Evolutionary conservation across 257 asterid species (phyloP).

Genomic region (Pogostemon cablin): DNA sequence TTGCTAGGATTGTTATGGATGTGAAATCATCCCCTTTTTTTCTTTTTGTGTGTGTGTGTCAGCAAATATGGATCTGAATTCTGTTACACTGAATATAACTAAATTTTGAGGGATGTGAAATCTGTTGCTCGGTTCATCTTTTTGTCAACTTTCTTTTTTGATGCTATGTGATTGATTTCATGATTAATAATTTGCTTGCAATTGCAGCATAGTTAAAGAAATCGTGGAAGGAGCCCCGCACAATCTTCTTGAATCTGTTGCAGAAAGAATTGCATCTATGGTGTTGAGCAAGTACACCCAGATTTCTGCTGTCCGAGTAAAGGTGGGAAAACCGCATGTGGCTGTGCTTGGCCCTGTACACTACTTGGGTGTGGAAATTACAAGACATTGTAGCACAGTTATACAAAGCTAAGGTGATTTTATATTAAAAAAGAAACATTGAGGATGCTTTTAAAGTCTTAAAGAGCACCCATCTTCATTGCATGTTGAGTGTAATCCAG

Average conservation of each 20-base stretch:
- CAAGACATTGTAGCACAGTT: slow-evolving; percentile 42
- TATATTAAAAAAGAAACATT: no score
- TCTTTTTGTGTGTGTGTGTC: no score
- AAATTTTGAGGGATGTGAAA: background rate
- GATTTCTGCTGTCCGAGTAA: slow-evolving; percentile 69
- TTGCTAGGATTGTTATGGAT: background rate
- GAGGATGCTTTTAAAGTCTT: no score
- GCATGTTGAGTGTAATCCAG: no score
- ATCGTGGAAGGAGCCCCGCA: slow-evolving; percentile 73
- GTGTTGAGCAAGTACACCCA: slow-evolving; percentile 53
- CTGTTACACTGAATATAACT: background rate
- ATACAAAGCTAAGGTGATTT: slow-evolving; percentile 26
- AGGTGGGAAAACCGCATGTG: slow-evolving; percentile 90
- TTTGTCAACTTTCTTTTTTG: background rate
- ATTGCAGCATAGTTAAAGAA: slow-evolving; percentile 68
- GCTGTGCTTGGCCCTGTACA: slow-evolving; percentile 79
- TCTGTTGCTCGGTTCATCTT: background rate
- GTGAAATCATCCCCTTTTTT: no score
- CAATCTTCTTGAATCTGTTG: slow-evolving; percentile 83
- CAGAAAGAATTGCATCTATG: slow-evolving; percentile 62
- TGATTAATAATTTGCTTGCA: slow-evolving; percentile 1
- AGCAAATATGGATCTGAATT: background rate
- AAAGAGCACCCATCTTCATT: no score
- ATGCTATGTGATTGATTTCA: background rate
- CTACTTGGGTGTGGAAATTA: slow-evolving; percentile 85